phyloP scores from a whole-genome alignment of 2,329 filamentous ascomycete species.

The Phaeosphaeriaceae sp. region DNA sequence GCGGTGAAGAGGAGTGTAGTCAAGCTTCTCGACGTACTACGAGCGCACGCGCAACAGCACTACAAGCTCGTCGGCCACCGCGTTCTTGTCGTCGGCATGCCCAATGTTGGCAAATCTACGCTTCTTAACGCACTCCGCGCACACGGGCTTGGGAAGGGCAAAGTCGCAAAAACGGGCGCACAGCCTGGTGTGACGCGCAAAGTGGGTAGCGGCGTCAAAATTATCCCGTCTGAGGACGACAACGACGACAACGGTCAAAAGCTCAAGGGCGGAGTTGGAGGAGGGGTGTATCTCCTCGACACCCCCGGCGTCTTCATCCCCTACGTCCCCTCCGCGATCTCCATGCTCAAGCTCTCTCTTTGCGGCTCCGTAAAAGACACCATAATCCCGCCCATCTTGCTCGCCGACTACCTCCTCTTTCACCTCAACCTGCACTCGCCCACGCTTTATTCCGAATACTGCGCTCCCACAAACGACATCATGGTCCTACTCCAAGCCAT shows the following conservation, averaged over 20 bases:
- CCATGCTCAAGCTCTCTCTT: constrained; percentile 94
- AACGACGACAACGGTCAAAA: too few relatives aligned
- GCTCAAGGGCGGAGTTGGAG: constrained; percentile 49
- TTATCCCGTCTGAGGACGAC: constrained; percentile 64
- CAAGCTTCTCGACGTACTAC: constrained; percentile 59
- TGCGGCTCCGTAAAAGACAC: constrained; percentile 91
- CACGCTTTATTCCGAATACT: constrained; percentile 69
- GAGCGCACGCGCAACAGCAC: constrained; percentile 56
- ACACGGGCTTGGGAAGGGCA: constrained; percentile 69
- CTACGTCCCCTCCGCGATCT: constrained; percentile 81
- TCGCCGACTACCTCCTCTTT: constrained; percentile 91
- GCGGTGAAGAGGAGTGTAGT: constrained; percentile 27
- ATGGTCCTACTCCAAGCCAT: constrained; percentile 72
- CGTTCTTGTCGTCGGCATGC: constrained; percentile 93
- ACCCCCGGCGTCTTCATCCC: constrained; percentile 96
- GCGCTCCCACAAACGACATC: constrained; percentile 86
- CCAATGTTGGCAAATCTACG: constrained; percentile 95
- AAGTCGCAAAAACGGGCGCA: constrained; percentile 81
- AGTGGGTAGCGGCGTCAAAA: constrained; percentile 81
- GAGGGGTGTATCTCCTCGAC: constrained; percentile 83
- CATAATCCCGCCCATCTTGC: constrained; percentile 75
- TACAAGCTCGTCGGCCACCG: constrained; percentile 80
- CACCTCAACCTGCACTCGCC: constrained; percentile 76
- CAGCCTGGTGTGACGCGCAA: constrained; percentile 91
- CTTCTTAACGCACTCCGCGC: constrained; percentile 86